Evolutionary conservation across 768 basidiomycete species (phyloP), one percentile per base, ranked within the genome.

Genomic region (Phanerochaete sordida): DNA sequence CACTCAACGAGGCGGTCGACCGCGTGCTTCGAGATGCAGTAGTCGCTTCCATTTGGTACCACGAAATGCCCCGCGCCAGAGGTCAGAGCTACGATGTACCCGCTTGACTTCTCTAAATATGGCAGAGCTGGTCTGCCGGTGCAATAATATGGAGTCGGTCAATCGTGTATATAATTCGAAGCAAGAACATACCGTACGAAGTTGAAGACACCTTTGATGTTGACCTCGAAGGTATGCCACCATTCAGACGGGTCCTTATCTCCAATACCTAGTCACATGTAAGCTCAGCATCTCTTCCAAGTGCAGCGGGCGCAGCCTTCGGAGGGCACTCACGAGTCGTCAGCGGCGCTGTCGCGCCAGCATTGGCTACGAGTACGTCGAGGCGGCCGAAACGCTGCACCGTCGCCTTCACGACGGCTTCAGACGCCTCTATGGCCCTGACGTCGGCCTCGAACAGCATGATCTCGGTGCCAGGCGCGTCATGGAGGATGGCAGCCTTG

Each of bases 321-420:
- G 7, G 19, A 46, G 44, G 8, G 26, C 7, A 28, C 48, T 24
- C 24, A 49, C 48, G 12, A 4, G 4, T 7, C 8, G 48, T 19
- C 48, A 23, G 8, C 8, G 24, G 15, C 48, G 48, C 24, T 43
- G 48, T 23, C 16, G 26, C 23, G 43, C 68, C 70, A 35, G 33
- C 69, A 55, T 67, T 71, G 15, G 60, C 59, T 12, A 73, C 31
- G n/a, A 68, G 67, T 26, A 72, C 60, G 55, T 75, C 74, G n/a
- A 75, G 63, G 19, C 49, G 46, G 1, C 71, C 73, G 52, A 69
- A 73, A 2, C 54, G 64, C 16, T 59, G 49, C 11, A 72, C 46
- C 5, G 68, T 69, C 7, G 54, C 63, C 1, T 61, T 58, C 8
- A 73, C 65, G 2, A 62, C 65, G n/a, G 49, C 59, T n/a, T 66